phyloP scores from a whole-genome alignment of 306 rosid genomes.

The Cucurbita ficifolia region DNA sequence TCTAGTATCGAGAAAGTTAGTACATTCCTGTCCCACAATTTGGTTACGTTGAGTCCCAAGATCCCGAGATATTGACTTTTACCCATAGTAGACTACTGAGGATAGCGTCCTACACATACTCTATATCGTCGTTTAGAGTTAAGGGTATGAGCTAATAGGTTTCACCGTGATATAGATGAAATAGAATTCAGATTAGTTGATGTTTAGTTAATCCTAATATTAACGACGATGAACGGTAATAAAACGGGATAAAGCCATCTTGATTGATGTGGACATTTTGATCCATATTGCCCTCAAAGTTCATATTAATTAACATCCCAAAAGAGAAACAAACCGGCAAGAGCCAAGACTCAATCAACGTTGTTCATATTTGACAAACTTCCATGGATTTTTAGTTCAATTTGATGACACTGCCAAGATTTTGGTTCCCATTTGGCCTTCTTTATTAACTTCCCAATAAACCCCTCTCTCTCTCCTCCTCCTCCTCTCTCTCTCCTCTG shows the following conservation, averaged over 20 bases:
- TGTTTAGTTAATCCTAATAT: too few relatives aligned
- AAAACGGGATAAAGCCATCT: too few relatives aligned
- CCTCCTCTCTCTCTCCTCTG: background rate
- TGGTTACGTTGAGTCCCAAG: too few relatives aligned
- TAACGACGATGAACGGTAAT: too few relatives aligned
- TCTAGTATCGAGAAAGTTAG: background rate
- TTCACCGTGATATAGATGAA: too few relatives aligned
- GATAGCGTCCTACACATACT: too few relatives aligned
- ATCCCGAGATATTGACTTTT: background rate
- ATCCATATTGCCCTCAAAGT: background rate
- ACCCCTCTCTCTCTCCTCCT: background rate
- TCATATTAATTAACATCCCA: background rate
- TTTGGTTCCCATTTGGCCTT: background rate
- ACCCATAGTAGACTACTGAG: too few relatives aligned
- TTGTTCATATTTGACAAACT: constrained; percentile 33
- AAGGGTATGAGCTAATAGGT: too few relatives aligned
- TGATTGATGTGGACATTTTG: background rate
- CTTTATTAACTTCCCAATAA: background rate
- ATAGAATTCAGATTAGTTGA: too few relatives aligned
- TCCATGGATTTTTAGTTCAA: background rate
- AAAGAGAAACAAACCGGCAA: background rate
- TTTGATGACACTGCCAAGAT: background rate
- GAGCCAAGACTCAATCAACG: background rate
- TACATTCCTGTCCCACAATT: background rate
- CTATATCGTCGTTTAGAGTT: too few relatives aligned